Percentiles rank a stretch among this genome's conserved stretches.
Evolutionary conservation across 768 basidiomycete genomes (phyloP).

Genomic region (Kwoniella mangroviensis): DNA sequence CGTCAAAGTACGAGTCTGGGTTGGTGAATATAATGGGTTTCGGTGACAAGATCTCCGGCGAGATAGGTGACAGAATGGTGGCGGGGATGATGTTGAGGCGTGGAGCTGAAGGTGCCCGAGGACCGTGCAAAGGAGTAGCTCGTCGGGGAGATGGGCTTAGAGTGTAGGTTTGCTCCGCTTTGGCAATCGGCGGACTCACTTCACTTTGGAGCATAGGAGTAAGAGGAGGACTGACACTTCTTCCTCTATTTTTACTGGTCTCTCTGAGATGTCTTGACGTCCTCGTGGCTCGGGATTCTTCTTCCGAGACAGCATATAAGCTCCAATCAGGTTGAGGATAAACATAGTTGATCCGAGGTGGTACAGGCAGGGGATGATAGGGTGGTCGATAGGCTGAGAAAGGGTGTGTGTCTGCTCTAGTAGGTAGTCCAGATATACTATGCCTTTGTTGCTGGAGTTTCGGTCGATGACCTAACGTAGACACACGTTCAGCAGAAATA

Average conservation of each 20-base stretch:
- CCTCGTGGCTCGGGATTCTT: not conserved
- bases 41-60: not conserved
- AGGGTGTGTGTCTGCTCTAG: not conserved
- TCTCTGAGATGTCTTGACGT: slow-evolving; percentile 4
- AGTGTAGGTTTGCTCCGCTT: no score
- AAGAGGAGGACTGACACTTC: not conserved
- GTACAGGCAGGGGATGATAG: not conserved
- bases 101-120: not conserved
- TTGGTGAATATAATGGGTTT: not conserved
- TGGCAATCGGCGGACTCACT: no score
- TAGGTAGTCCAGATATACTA: slow-evolving; percentile 4
- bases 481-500: not conserved
- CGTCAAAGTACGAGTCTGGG: not conserved
- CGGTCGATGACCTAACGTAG: not conserved
- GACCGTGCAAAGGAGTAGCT: not conserved
- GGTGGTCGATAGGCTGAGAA: not conserved
- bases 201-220: no score
- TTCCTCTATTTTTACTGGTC: not conserved
- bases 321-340: slow-evolving; percentile 4
- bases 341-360: not conserved
- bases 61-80: not conserved
- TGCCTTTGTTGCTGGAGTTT: not conserved
- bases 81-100: not conserved
- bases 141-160: no score
- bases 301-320: not conserved